Evolutionary conservation across 2,329 filamentous ascomycete species (phyloP), one percentile per base, ranked within the genome.

Genomic region (Colletotrichum sp.): DNA sequence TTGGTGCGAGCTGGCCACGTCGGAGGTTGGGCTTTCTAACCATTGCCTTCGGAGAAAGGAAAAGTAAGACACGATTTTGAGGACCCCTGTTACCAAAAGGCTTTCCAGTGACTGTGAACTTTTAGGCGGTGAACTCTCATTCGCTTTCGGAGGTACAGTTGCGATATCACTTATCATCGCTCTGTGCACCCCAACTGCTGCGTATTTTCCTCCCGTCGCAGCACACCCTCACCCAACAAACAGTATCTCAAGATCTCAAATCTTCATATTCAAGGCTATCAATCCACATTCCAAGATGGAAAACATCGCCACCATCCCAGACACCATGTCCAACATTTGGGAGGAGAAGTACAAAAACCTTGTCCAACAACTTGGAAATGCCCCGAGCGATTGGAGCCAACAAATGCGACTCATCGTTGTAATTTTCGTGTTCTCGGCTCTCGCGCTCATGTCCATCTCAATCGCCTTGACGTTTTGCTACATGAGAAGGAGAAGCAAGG

Each of bases 121-220:
- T 6, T 10, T 0, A 2, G 5, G 3, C 9, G 18, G 4, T 3
- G 9, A 52, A 52, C 0, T 7, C 4, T 4, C 1, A 13, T 13
- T 21, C 12, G 18, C 6, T 21, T 52, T 21, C 43, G n/a, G 43
- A 52, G 43, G 0, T 21, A 7, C 43, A 52, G 43, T 21, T 3
- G n/a, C 4, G n/a, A 52, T 21, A 13, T 21, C 2, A 7, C 10
- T 52, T 21, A 52, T 52, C 10, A 52, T 13, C 6, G 43, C 10
- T 52, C 10, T 7, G 43, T 52, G n/a, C 10, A 21, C 10, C 5
- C 43, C 43, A 21, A 21, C 43, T 52, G n/a, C 43, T 21, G 43
- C 43, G 6, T 6, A 52, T 13, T 52, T 48, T 52, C 43, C n/a
- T 52, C n/a, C 4, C n/a, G 43, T 4, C 12, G n/a, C 10, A 48